Conservation (phyloP, 2,329 filamentous ascomycete genomes). For the Phialemoniopsis sp. region DNA sequence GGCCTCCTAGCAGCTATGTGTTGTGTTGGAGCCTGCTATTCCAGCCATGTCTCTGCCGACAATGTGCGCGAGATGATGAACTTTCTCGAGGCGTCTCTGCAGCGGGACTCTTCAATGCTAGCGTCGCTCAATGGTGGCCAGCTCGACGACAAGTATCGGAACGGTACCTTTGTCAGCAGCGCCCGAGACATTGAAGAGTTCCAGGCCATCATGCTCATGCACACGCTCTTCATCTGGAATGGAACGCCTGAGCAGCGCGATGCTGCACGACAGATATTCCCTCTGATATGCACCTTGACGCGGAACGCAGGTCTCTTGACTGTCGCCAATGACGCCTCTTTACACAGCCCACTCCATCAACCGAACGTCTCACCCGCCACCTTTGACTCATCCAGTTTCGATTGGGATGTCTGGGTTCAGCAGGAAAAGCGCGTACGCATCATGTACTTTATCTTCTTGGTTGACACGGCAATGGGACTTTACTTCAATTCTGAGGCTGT, state of each 20-base stretch:
- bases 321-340: constrained; percentile 41
- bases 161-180: constrained; percentile 26
- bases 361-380: constrained; percentile 40
- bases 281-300: constrained; percentile 50
- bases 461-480: constrained; percentile 61
- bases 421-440: constrained; percentile 66
- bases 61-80: constrained; percentile 68
- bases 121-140: constrained; percentile 33
- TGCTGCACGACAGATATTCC: constrained; percentile 55
- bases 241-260: constrained; percentile 63
- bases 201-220: constrained; percentile 60
- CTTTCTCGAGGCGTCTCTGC: constrained; percentile 53
- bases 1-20: constrained; percentile 67
- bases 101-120: constrained; percentile 50
- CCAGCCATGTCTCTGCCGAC: constrained; percentile 52
- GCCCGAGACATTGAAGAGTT: constrained; percentile 57
- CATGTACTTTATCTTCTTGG: constrained; percentile 61
- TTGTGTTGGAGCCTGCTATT: constrained; percentile 72
- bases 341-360: constrained; percentile 59
- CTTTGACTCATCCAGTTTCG: constrained; percentile 48
- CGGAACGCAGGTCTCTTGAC: constrained; percentile 53
- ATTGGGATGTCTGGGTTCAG: constrained; percentile 65
- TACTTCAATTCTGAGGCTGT: constrained; percentile 67
- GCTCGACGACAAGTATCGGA: constrained; percentile 30
- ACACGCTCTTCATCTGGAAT: constrained; percentile 64